phyloP scores from a whole-genome alignment of 2,329 filamentous ascomycete genomes.

The Aspergillus sp. region DNA sequence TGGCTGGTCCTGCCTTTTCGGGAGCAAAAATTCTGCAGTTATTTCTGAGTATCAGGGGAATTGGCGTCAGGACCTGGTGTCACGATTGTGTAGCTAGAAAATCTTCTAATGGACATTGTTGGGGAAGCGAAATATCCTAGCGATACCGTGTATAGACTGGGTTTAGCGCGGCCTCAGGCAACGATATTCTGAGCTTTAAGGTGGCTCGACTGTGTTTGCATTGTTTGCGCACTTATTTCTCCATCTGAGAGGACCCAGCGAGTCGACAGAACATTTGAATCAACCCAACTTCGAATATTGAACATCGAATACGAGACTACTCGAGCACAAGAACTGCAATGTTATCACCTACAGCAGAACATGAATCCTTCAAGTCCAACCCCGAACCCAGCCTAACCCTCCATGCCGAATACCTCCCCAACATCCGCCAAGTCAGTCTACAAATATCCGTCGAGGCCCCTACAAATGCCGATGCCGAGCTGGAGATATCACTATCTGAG shows the following conservation, averaged over 20 bases:
- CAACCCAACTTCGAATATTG: background rate
- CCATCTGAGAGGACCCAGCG: background rate
- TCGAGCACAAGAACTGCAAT: too few species aligned
- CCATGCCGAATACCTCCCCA: constrained; percentile 64
- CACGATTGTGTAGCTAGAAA: background rate
- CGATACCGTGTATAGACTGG: background rate
- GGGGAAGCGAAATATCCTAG: background rate
- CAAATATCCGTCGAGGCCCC: constrained; percentile 53
- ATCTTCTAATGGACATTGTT: background rate
- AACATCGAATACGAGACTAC: background rate
- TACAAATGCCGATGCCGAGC: constrained; percentile 19
- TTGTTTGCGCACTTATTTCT: constrained; percentile 18
- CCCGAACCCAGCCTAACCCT: constrained; percentile 39
- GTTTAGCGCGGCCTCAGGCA: background rate
- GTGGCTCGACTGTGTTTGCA: constrained; percentile 13
- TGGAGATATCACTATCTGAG: constrained; percentile 36
- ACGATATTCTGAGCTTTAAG: background rate
- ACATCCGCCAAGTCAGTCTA: constrained; percentile 64
- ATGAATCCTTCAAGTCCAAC: background rate
- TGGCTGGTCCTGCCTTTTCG: background rate
- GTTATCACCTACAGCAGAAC: background rate
- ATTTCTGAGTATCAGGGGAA: background rate
- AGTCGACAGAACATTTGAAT: background rate
- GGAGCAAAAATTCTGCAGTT: background rate
- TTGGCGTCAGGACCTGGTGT: background rate